Base-by-base conservation (phyloP, 768 basidiomycete species). In the Lactifluus piperatus region DNA sequence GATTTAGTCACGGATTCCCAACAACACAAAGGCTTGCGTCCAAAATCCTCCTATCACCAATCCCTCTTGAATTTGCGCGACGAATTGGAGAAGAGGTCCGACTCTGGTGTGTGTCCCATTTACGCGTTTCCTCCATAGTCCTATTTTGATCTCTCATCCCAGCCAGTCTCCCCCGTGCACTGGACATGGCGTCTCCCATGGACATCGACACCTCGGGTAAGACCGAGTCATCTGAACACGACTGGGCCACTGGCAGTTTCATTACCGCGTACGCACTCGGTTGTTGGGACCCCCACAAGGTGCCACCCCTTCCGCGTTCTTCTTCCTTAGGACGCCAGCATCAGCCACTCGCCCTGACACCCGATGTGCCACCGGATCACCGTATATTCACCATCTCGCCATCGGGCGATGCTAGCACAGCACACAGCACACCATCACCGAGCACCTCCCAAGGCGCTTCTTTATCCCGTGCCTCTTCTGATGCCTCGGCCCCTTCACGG, bases 181-280 rank as follows among this genome's bases (percentile, higher is more conserved):
- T 70, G 39, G 68, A 70, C 49, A 64, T 68, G 34, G 68, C 68
- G 10, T 67, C 69, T 0, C 51, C 69, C 47, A 9, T 54, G 13
- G 41, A 49, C 63, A n/a, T 52, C 64, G 16, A 66, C 64, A 5
- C 62, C 58, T 18, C 47, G 49, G 18, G 66, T 29, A 56, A 60
- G 29, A 54, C 43, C 27, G 67, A 64, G 46, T 39, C 56, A 22
- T 52, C 66, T 20, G 74, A 76, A 48, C 75, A 76, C 62, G 86
- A 90, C 68, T 93, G 91, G 91, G 75, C 78, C 18, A n/a, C n/a
- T n/a, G n/a, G n/a, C n/a, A 80, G 81, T 0, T 93, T 92, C 69
- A 82, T 88, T 62, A 71, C 76, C n/a, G 83, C 87, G 0, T 93
- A 93, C 69, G 81, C 87, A 0, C 68, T 76, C 18, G 91, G 91